Evolutionary conservation across 2,329 filamentous ascomycete species (phyloP).

Genomic region (Alternaria longipes): DNA sequence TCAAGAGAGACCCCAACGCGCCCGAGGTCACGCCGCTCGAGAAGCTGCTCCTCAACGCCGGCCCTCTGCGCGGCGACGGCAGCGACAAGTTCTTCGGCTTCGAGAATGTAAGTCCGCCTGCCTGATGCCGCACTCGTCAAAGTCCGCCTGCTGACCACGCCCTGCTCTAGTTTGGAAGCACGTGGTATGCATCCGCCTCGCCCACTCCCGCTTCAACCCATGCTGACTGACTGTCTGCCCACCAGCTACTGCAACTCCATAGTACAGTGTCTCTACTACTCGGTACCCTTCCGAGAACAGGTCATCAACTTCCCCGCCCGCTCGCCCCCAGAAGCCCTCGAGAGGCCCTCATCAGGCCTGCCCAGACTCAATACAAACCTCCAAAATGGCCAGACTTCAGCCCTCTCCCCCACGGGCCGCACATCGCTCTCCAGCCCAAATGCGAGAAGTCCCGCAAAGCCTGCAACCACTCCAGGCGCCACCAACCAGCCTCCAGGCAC

Average conservation of each 20-base stretch:
- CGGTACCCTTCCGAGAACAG: conserved; percentile 89
- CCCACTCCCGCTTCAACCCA: conserved; percentile 12
- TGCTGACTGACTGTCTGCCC: conserved; percentile 27
- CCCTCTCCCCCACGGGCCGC: conserved; percentile 66
- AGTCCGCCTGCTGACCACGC: conserved; percentile 33
- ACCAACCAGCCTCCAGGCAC: conserved; percentile 64
- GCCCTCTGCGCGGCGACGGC: conserved; percentile 82
- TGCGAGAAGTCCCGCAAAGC: conserved; percentile 47
- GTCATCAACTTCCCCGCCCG: conserved; percentile 88
- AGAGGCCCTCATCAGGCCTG: conserved; percentile 60
- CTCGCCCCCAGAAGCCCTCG: conserved; percentile 73
- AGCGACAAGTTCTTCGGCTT: conserved; percentile 98
- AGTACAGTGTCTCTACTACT: conserved; percentile 96
- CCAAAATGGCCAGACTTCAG: conserved; percentile 47
- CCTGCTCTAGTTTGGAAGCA: conserved; percentile 84
- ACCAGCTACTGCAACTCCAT: conserved; percentile 97
- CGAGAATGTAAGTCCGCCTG: conserved; percentile 80
- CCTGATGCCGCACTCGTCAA: conserved; percentile 3
- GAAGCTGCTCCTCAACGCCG: conserved; percentile 85
- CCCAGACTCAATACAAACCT: conserved; percentile 53
- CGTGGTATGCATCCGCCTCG: conserved; percentile 72
- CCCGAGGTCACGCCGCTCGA: conserved; percentile 67
- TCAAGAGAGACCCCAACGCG: conserved; percentile 68
- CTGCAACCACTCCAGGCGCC: conserved; percentile 57
- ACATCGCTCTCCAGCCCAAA: conserved; percentile 47